Conservation (phyloP, 371 early-diverging fungal genomes). For the Circinella umbellata region DNA sequence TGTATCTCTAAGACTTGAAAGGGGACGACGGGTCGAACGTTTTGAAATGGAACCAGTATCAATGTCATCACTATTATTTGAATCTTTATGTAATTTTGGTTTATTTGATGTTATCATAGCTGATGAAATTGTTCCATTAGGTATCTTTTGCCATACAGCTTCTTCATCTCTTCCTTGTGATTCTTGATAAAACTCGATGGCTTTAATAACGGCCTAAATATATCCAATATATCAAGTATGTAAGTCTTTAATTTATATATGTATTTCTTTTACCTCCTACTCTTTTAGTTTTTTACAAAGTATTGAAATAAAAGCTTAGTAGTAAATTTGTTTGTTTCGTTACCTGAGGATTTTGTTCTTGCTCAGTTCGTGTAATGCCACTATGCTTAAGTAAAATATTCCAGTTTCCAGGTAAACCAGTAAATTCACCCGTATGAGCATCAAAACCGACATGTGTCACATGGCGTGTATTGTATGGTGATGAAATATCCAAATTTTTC, state of each 20-base stretch:
- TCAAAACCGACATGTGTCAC: conserved; percentile 94
- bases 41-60: neutral
- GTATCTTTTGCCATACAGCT: conserved; percentile 90
- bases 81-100: neutral
- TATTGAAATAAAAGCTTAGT: too few species aligned
- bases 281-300: neutral
- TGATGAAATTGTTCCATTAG: conserved; percentile 42
- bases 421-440: conserved; percentile 88
- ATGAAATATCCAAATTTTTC: conserved; percentile 69
- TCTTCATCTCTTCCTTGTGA: conserved; percentile 67
- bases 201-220: conserved; percentile 83
- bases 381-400: conserved; percentile 84
- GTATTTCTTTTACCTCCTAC: neutral
- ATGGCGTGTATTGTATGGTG: conserved; percentile 96
- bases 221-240: neutral
- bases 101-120: neutral
- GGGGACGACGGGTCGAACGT: neutral
- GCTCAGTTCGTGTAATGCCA: conserved; percentile 94
- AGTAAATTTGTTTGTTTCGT: too few species aligned
- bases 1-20: neutral
- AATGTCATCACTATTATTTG: neutral
- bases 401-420: conserved; percentile 95
- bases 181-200: conserved; percentile 90
- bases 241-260: too few species aligned
- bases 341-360: conserved; percentile 91